Conservation (phyloP, 2,329 filamentous ascomycete genomes). For the Fusarium sacchari region DNA sequence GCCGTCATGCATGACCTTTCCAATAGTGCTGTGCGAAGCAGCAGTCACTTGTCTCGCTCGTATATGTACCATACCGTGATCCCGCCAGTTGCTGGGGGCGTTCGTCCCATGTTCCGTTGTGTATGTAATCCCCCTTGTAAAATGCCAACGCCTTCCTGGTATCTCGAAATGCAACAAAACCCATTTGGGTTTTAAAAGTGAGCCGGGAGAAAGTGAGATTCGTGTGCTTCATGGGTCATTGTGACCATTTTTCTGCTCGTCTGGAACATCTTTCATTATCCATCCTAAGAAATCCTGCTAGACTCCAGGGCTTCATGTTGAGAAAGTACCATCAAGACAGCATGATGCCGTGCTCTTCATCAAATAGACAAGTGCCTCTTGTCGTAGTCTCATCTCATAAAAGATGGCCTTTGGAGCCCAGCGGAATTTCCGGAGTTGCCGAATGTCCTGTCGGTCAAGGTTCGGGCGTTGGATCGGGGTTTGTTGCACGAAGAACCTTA, state of each 20-base stretch:
- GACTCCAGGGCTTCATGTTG: not conserved
- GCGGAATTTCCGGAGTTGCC: not conserved
- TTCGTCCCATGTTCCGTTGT: conserved; percentile 32
- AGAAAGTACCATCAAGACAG: not conserved
- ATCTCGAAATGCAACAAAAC: conserved; percentile 50
- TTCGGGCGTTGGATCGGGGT: conserved; percentile 62
- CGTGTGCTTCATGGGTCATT: conserved; percentile 48
- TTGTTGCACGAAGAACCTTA: conserved; percentile 69
- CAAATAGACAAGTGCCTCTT: not conserved
- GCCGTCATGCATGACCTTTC: conserved; percentile 35
- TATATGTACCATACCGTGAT: conserved; percentile 37
- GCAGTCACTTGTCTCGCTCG: conserved; percentile 15
- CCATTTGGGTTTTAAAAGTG: conserved; percentile 35
- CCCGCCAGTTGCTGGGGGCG: conserved; percentile 20
- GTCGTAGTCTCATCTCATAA: not conserved
- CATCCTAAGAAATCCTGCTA: not conserved
- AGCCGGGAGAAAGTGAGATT: conserved; percentile 41
- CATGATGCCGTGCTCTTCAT: not conserved
- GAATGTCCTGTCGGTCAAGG: not conserved
- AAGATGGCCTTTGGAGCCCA: not conserved
- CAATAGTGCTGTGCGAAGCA: conserved; percentile 30
- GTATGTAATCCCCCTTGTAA: conserved; percentile 38
- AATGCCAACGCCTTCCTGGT: conserved; percentile 52
- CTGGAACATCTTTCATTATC: conserved; percentile 26
- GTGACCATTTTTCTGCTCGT: conserved; percentile 38